Evolutionary conservation across 2,329 filamentous ascomycete species (phyloP).

Genomic region (Penicillium sp.): DNA sequence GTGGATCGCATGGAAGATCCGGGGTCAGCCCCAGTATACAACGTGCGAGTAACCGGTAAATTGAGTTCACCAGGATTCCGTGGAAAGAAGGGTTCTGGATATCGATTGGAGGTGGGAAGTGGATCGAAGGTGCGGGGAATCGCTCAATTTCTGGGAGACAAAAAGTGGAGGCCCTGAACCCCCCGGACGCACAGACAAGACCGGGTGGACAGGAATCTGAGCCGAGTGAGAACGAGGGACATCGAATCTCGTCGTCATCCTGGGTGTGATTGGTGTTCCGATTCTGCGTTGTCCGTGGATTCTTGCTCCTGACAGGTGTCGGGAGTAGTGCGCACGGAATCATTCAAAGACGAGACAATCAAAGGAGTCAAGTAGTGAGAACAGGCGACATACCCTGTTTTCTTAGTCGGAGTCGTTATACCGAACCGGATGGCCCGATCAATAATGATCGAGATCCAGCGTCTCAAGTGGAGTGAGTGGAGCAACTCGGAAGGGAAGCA

Average conservation of each 20-base stretch:
- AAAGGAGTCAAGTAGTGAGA: too few species aligned
- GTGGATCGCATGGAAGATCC: conserved; percentile 22
- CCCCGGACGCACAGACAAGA: conserved; percentile 7
- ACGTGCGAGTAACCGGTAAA: neutral
- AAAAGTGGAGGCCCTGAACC: neutral
- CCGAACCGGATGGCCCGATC: too few species aligned
- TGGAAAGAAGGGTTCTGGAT: neutral
- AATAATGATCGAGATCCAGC: neutral
- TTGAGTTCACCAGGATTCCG: neutral
- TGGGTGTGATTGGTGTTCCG: conserved; percentile 11
- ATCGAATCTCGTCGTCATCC: conserved; percentile 10
- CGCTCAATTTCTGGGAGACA: neutral
- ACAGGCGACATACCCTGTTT: too few species aligned
- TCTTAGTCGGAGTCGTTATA: too few species aligned
- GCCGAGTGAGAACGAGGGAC: conserved; percentile 7
- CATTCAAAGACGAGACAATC: too few species aligned
- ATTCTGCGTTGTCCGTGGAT: conserved; percentile 4
- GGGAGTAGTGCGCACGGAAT: too few species aligned
- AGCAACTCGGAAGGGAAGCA: conserved; percentile 5
- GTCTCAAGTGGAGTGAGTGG: conserved; percentile 11
- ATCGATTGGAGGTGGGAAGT: neutral
- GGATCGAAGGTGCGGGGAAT: conserved; percentile 5
- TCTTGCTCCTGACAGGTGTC: neutral
- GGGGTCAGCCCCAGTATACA: conserved; percentile 14
- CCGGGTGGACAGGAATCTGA: conserved; percentile 12